phyloP scores from a whole-genome alignment of 2,329 filamentous ascomycete species.

The Fusarium nodosum region DNA sequence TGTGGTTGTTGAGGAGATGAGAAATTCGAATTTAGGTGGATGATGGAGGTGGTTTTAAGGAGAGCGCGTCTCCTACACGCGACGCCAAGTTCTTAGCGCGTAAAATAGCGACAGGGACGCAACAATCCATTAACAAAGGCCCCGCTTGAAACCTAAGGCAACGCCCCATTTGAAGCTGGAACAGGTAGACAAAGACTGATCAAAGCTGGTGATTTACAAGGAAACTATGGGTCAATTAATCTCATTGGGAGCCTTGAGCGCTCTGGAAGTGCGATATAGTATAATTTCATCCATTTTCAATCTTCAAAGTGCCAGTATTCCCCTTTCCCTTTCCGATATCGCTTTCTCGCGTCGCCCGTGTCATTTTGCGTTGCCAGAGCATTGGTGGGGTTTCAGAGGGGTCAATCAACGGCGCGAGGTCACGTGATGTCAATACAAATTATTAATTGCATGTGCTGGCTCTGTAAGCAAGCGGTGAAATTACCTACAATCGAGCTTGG shows the following conservation, averaged over 20 bases:
- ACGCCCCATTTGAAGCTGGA: slow-evolving; percentile 35
- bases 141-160: slow-evolving; percentile 49
- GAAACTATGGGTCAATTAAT: slow-evolving; percentile 1
- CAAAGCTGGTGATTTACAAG: slow-evolving; percentile 23
- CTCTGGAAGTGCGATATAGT: neutral
- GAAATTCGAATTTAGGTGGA: slow-evolving; percentile 44
- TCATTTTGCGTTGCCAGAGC: slow-evolving; percentile 35
- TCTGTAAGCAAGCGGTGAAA: slow-evolving; percentile 38
- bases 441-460: slow-evolving; percentile 44
- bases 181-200: slow-evolving; percentile 14
- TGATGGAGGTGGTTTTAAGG: slow-evolving; percentile 56
- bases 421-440: slow-evolving; percentile 44
- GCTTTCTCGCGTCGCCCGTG: slow-evolving; percentile 38
- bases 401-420: slow-evolving; percentile 38
- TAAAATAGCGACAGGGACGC: slow-evolving; percentile 43
- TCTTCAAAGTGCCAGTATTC: neutral
- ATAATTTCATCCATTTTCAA: slow-evolving; percentile 7
- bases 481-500: slow-evolving; percentile 22
- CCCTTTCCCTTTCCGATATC: slow-evolving; percentile 27
- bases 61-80: slow-evolving; percentile 54
- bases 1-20: slow-evolving; percentile 47
- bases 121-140: slow-evolving; percentile 50
- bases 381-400: slow-evolving; percentile 39
- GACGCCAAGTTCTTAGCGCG: slow-evolving; percentile 55
- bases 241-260: neutral